A percentile compares a stretch with the other conserved stretches of the same genome.
phyloP scores from a whole-genome alignment of 768 basidiomycete genomes.

The Hemileccinum impolitum region DNA sequence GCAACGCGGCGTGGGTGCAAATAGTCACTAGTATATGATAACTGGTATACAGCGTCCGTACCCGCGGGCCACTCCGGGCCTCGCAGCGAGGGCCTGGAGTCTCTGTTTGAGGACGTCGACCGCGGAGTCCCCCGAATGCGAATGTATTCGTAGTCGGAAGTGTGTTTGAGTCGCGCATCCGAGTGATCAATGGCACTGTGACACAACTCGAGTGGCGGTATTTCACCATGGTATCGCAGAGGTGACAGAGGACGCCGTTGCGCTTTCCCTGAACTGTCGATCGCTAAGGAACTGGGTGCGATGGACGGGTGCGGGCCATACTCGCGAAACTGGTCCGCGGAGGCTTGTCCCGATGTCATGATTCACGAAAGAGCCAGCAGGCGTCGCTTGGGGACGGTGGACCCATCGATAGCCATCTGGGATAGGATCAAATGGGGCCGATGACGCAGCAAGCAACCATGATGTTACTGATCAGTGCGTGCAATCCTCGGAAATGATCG shows the following conservation, averaged over 20 bases:
- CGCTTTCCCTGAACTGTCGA: conserved; percentile 30
- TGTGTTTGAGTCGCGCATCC: conserved; percentile 24
- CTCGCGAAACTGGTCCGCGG: conserved; percentile 18
- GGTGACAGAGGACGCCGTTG: conserved; percentile 26
- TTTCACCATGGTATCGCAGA: conserved; percentile 26
- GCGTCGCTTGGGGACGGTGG: conserved; percentile 17
- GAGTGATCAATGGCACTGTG: not conserved
- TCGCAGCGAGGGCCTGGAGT: conserved; percentile 18
- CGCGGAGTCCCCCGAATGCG: conserved; percentile 32
- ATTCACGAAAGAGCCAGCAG: conserved; percentile 16
- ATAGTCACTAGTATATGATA: too few species aligned
- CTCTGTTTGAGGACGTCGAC: conserved; percentile 32
- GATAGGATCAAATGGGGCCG: too few species aligned
- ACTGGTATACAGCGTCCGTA: too few species aligned
- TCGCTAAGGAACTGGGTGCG: conserved; percentile 24
- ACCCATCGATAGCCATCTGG: conserved; percentile 13
- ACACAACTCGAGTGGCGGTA: conserved; percentile 14
- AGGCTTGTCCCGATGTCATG: conserved; percentile 11
- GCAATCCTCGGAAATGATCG: not conserved
- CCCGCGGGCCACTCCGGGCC: too few species aligned
- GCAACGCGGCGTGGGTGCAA: too few species aligned
- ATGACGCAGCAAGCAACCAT: too few species aligned
- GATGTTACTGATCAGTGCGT: too few species aligned
- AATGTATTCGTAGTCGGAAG: conserved; percentile 38
- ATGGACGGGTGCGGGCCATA: conserved; percentile 19